These are phyloP conservation scores for Bipolaris victoriae DNA, from an alignment of 2,329 filamentous ascomycete species.

Conservation along the genomic window DNA sequence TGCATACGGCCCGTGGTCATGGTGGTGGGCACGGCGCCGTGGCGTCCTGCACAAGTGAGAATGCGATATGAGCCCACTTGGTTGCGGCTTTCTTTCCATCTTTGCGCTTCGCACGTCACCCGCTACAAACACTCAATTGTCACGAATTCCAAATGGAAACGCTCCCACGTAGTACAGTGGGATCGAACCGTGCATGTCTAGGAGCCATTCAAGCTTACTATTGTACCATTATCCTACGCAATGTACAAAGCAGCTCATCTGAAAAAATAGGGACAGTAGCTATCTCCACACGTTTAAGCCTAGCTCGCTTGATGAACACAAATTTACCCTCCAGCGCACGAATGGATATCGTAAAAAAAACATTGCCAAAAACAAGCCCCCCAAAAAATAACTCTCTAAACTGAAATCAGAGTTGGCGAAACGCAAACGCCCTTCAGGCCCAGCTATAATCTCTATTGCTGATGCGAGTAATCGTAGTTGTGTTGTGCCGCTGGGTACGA, in stretches of 20 bases:
- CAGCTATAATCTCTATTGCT: slow-evolving; percentile 22
- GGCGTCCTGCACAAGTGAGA: not conserved
- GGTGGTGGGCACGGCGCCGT: not conserved
- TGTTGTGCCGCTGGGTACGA: slow-evolving; percentile 41
- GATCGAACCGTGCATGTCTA: not conserved
- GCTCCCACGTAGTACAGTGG: not conserved
- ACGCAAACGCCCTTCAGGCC: too few species aligned
- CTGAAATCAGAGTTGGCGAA: not conserved
- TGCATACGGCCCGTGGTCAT: not conserved
- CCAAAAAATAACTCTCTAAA: not conserved
- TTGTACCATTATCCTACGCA: slow-evolving; percentile 4
- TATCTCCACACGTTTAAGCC: slow-evolving; percentile 5
- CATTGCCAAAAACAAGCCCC: slow-evolving; percentile 1
- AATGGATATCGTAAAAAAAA: slow-evolving; percentile 17
- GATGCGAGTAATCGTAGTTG: slow-evolving; percentile 40
- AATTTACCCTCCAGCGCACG: slow-evolving; percentile 5
- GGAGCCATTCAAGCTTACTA: not conserved
- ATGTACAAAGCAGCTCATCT: slow-evolving; percentile 1
- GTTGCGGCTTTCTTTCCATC: not conserved
- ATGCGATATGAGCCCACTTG: not conserved
- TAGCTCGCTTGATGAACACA: slow-evolving; percentile 4
- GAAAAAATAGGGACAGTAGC: slow-evolving; percentile 1
- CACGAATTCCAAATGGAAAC: not conserved
- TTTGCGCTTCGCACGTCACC: not conserved
- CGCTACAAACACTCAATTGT: not conserved